Base-by-base conservation (phyloP, 441 rosid genomes). In the Biscutella laevigata region DNA sequence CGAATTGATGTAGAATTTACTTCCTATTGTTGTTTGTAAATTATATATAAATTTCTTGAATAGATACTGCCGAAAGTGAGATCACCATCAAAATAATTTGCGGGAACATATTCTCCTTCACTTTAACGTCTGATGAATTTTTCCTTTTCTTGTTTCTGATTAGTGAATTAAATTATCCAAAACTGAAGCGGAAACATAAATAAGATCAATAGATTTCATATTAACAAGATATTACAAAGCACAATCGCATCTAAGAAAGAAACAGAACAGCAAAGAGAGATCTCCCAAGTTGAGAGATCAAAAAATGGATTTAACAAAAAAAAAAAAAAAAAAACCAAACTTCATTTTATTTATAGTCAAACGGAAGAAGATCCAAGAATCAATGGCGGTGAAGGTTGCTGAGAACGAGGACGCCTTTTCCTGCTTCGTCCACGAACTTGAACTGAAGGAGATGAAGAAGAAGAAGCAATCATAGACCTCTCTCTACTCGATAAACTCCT, bases 401-500 rank as follows among this genome's bases (percentile, higher is more conserved):
- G 71, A 2, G 82, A 41, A 3, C 83, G 80, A 3, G 84, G 60
- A 3, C 49, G 66, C 50, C 88, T 77, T 69, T 65, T 77, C 67
- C 88, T 76, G 73, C 95, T 88, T 68, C 96, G 73, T 17, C 96
- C 96, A 0, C 94, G 95, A 24, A 47, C 64, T 57, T 60, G 59
- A 33, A 70, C 69, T 1, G 74, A 65, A 35, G 96, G 95, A 2
- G 95, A 75, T 1, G 81, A 73, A 3, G 79, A 81, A 3, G 84
- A 61, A 0, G 85, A 79, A 58, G 67, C 71, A 24, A 71, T 67
- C 0, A 75, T 64, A 17, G 87, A 61, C 11, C 74, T 45, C 32
- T 65, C 73, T 61, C 68, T 74, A 25, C 56, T 80, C 0, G 84
- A 73, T 10, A 4, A 73, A 45, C 69, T 76, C 25, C 76, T 78